Conservation (phyloP, 352 stramenopile species). For the Pythium guiyangense region DNA sequence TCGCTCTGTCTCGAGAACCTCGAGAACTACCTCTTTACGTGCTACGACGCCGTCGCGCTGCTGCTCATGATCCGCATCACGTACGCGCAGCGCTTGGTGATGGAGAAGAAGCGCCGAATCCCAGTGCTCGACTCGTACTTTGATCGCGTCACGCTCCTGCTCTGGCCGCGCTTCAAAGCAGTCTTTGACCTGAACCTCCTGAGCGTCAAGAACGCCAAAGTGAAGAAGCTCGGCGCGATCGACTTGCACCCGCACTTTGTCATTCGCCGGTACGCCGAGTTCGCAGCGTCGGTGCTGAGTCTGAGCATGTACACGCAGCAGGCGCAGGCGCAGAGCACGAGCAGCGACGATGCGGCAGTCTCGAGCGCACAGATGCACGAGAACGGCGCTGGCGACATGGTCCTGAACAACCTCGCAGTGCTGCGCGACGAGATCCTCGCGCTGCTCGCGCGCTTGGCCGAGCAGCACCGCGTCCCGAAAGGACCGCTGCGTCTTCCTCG, state of each 20-base stretch:
- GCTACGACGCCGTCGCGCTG: constrained; percentile 95
- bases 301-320: constrained; percentile 80
- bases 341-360: constrained; percentile 28
- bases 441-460: constrained; percentile 81
- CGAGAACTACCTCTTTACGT: constrained; percentile 98
- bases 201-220: constrained; percentile 85
- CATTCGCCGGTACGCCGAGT: constrained; percentile 95
- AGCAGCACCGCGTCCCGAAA: constrained; percentile 91
- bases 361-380: constrained; percentile 77
- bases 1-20: constrained; percentile 95
- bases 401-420: constrained; percentile 89
- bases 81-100: constrained; percentile 76
- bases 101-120: constrained; percentile 83
- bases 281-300: constrained; percentile 94
- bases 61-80: constrained; percentile 99
- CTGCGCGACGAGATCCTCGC: constrained; percentile 80
- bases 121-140: constrained; percentile 96
- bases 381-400: constrained; percentile 89
- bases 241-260: constrained; percentile 97
- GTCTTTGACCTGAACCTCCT: constrained; percentile 96
- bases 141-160: constrained; percentile 91
- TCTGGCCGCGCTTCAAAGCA: constrained; percentile 97
- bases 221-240: constrained; percentile 90
- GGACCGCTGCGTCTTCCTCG: constrained; percentile 96
- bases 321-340: not conserved